Evolutionary conservation across 192 early-diverging fungal genomes (phyloP).

Genomic region (Coemansia sp.): DNA sequence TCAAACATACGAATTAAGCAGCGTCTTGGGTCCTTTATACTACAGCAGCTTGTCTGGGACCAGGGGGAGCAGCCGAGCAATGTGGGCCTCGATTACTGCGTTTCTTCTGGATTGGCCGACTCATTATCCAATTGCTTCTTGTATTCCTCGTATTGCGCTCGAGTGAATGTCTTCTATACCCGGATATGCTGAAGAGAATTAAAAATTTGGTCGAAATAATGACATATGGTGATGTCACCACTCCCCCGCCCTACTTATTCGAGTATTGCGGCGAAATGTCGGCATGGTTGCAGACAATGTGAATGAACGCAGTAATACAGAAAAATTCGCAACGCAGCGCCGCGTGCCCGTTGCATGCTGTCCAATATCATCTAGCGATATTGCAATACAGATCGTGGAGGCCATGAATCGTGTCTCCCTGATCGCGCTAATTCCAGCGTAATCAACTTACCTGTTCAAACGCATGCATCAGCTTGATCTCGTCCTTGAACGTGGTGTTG

Average conservation of each 20-base stretch:
- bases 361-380: neutral
- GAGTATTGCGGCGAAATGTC: neutral
- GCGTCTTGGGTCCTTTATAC: conserved; percentile 3
- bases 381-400: neutral
- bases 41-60: neutral
- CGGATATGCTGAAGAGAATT: neutral
- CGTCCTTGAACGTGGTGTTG: conserved; percentile 74
- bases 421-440: neutral
- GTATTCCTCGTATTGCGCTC: neutral
- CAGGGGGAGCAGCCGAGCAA: neutral
- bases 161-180: neutral
- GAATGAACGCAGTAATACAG: neutral
- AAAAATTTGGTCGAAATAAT: neutral
- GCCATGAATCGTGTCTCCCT: neutral
- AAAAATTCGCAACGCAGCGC: neutral
- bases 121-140: neutral
- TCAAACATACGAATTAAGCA: neutral
- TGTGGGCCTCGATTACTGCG: conserved; percentile 2
- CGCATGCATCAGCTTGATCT: conserved; percentile 83
- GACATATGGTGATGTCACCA: neutral
- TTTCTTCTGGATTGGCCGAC: neutral
- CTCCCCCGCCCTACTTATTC: neutral
- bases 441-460: conserved; percentile 18
- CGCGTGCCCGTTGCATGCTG: neutral
- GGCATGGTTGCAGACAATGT: neutral